Evolutionary conservation across 176 grass and related monocot genomes (phyloP), one percentile per base, ranked within the genome.

Genomic region (Chloris gayana): DNA sequence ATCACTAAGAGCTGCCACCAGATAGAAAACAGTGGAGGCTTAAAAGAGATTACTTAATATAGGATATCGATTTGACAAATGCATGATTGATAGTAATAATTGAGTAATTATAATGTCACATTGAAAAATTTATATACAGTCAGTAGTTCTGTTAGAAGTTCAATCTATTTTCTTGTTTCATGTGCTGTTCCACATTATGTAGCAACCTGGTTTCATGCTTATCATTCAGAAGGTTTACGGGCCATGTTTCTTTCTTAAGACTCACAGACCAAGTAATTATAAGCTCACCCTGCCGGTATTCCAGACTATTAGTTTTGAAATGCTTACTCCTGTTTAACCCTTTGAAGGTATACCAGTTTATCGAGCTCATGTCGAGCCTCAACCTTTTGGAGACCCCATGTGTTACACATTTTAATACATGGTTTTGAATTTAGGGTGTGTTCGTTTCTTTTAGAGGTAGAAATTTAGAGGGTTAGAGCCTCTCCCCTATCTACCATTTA

Each of bases 1-100:
- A 18, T 56, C 54, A 32, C 75, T 27, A 70, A 57, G 24, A 64
- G 63, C 69, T 84, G 62, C n/a, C 27, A 41, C 30, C 54, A 27
- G 49, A 45, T 26, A 75, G 22, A 35, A 83, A 76, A 21, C 22
- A 69, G 6, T 60, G 63, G 18, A 69, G 54, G 51, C 21, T 44
- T 15, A 18, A 65, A 70, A 71, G 15, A 61, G 24, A 37, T 27
- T 53, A 38, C 22, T 73, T 75, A 75, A 54, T 67, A 47, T 39
- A 27, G 24, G 4, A 72, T 51, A 26, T 19, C 18, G 29, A 44
- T 31, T 46, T 35, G 35, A 71, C 26, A 58, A 9, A 51, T 74
- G 13, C 61, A 67, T 27, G 12, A 66, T 46, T 57, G 37, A 68
- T 21, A 80, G 18, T 33, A 32, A 54, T 66, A 67, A 25, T 70